Evolutionary conservation across 768 basidiomycete species (phyloP).

Genomic region (Naematelia encephala): DNA sequence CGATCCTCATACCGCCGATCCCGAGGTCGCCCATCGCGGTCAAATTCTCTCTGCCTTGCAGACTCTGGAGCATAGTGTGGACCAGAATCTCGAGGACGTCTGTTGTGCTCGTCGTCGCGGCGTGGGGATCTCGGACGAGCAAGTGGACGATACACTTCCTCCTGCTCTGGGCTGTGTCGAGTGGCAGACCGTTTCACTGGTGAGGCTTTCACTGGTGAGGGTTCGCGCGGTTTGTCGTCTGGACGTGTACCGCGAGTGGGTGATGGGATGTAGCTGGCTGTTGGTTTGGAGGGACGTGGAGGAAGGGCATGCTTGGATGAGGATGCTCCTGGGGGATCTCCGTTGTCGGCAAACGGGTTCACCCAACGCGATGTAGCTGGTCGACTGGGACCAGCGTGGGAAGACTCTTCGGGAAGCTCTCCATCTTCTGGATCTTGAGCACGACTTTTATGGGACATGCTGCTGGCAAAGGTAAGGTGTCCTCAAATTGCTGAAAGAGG

Average conservation of each 20-base stretch:
- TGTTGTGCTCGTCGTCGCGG: not conserved
- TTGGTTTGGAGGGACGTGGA: not conserved
- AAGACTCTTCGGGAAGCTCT: not conserved
- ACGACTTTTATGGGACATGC: no score
- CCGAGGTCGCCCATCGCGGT: no score
- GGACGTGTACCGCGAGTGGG: not conserved
- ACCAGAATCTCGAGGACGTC: not conserved
- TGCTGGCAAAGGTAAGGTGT: no score
- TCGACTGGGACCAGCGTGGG: not conserved
- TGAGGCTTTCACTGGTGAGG: not conserved
- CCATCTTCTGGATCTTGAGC: not conserved
- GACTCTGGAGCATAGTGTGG: not conserved
- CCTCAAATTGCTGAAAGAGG: no score
- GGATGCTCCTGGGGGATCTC: not conserved
- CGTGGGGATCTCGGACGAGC: not conserved
- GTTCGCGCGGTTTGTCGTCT: no score
- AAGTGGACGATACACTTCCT: not conserved
- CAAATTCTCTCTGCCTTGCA: not conserved
- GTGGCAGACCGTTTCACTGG: not conserved
- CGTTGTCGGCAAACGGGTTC: not conserved
- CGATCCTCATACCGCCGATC: not conserved
- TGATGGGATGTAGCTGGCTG: not conserved
- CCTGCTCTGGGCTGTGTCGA: not conserved
- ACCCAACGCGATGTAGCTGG: not conserved
- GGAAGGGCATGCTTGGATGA: not conserved